Conservation (phyloP, 2,329 filamentous ascomycete species). For the Mycosphaerella sp. region DNA sequence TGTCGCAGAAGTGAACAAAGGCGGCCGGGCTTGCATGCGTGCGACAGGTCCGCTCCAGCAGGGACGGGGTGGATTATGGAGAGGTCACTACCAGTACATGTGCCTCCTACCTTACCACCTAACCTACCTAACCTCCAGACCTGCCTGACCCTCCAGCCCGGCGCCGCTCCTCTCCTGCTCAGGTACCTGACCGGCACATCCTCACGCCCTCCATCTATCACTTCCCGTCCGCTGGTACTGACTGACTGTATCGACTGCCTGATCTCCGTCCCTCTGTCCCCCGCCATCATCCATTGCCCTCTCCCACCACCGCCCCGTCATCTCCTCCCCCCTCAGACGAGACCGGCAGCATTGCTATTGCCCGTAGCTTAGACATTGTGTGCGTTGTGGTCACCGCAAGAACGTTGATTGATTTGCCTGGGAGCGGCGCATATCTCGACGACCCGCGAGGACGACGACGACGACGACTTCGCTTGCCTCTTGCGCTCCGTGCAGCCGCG, state of each 20-base stretch:
- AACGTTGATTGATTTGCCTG: not conserved
- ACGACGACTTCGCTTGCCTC: not conserved
- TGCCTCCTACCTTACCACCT: no score
- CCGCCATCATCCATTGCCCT: not conserved
- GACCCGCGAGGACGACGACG: not conserved
- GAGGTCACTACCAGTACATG: no score
- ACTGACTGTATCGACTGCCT: constrained; percentile 14
- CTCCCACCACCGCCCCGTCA: not conserved
- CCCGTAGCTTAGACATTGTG: not conserved
- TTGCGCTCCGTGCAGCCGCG: not conserved
- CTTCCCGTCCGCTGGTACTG: constrained; percentile 9
- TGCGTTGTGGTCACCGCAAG: not conserved
- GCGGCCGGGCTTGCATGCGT: constrained; percentile 30
- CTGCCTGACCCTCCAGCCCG: constrained; percentile 12
- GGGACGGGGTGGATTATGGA: not conserved
- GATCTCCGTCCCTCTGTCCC: constrained; percentile 11
- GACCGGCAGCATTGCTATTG: constrained; percentile 12
- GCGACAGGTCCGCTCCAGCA: constrained; percentile 22
- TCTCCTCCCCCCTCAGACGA: not conserved
- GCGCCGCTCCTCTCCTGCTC: constrained; percentile 5
- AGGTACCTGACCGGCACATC: not conserved
- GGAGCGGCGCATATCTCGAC: no score
- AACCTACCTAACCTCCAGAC: not conserved
- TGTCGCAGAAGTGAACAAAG: constrained; percentile 26
- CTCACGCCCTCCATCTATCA: constrained; percentile 13